Conservation (phyloP, 1,284 basidiomycete genomes). For the Trichosporon sp. region DNA sequence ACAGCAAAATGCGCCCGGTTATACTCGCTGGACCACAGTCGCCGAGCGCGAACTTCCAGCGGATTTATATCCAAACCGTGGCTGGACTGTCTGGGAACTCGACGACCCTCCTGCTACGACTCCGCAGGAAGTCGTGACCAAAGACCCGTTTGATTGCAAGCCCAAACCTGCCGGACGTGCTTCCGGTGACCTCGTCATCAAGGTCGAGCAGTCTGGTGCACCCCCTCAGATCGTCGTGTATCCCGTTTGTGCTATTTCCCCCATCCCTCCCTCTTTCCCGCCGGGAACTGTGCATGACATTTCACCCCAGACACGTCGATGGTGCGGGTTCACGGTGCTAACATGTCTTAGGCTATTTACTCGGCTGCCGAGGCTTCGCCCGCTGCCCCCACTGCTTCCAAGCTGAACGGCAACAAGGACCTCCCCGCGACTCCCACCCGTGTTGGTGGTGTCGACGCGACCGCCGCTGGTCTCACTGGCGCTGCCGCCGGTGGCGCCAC, state of each 20-base stretch:
- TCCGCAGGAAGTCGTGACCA: not conserved
- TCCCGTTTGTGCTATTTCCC: constrained; percentile 10
- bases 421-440: constrained; percentile 12
- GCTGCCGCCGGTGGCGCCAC: constrained; percentile 6
- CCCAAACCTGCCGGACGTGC: not conserved
- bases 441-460: not conserved
- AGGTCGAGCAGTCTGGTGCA: not conserved
- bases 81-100: constrained; percentile 35
- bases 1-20: constrained; percentile 21
- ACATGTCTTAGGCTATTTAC: constrained; percentile 32
- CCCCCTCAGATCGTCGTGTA: constrained; percentile 6
- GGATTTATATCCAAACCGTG: constrained; percentile 35
- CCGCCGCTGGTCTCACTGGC: not conserved
- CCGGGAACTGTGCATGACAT: constrained; percentile 24
- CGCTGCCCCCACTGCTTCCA: constrained; percentile 12
- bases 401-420: constrained; percentile 13
- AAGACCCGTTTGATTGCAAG: not conserved
- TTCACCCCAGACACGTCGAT: constrained; percentile 4
- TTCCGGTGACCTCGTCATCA: constrained; percentile 6
- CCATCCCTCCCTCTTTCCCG: constrained; percentile 9
- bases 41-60: constrained; percentile 36
- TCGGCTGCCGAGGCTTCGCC: constrained; percentile 37
- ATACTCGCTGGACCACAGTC: constrained; percentile 29
- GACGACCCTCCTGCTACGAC: not conserved
- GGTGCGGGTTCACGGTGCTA: constrained; percentile 10